Percentiles rank a stretch among this genome's conserved stretches.
Evolutionary conservation across 2,329 filamentous ascomycete genomes (phyloP).

Genomic region (Fusarium brachygibbosum): DNA sequence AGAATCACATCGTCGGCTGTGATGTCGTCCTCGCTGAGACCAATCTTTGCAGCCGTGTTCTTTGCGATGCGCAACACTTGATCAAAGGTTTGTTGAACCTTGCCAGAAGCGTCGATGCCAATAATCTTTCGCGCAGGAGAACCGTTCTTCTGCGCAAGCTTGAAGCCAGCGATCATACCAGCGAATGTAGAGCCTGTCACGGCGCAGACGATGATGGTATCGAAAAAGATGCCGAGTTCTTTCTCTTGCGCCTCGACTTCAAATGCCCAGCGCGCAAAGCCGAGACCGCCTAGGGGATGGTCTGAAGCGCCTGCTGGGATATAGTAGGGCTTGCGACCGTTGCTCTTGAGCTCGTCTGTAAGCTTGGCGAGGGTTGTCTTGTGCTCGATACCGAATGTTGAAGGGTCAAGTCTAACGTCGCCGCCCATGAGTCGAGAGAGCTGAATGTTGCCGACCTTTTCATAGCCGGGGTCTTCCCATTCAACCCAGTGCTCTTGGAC

Average conservation of each 20-base stretch:
- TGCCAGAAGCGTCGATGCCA: slow-evolving; percentile 70
- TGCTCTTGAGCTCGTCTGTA: slow-evolving; percentile 64
- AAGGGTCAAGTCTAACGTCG: slow-evolving; percentile 71
- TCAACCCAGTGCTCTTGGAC: slow-evolving; percentile 79
- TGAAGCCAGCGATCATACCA: slow-evolving; percentile 80
- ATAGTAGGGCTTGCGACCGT: slow-evolving; percentile 75
- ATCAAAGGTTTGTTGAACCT: slow-evolving; percentile 68
- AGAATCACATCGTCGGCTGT: slow-evolving; percentile 73
- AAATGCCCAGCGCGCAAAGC: slow-evolving; percentile 79
- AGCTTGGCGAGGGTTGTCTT: slow-evolving; percentile 70
- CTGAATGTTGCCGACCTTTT: slow-evolving; percentile 78
- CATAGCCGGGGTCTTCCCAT: slow-evolving; percentile 70
- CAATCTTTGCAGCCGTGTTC: slow-evolving; percentile 73
- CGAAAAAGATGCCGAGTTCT: slow-evolving; percentile 73
- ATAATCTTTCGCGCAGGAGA: slow-evolving; percentile 67
- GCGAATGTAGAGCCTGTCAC: slow-evolving; percentile 79
- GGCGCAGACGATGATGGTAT: slow-evolving; percentile 76
- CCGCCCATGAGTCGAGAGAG: slow-evolving; percentile 76
- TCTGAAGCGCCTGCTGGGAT: slow-evolving; percentile 80
- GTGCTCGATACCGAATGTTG: slow-evolving; percentile 76
- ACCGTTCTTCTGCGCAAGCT: slow-evolving; percentile 66
- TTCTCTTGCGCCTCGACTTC: slow-evolving; percentile 75
- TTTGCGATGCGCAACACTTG: slow-evolving; percentile 77
- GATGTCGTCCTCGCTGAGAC: slow-evolving; percentile 70
- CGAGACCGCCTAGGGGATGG: slow-evolving; percentile 77